phyloP scores from a whole-genome alignment of 1,139 yeast genomes.

The Blastobotrys capitulatus region DNA sequence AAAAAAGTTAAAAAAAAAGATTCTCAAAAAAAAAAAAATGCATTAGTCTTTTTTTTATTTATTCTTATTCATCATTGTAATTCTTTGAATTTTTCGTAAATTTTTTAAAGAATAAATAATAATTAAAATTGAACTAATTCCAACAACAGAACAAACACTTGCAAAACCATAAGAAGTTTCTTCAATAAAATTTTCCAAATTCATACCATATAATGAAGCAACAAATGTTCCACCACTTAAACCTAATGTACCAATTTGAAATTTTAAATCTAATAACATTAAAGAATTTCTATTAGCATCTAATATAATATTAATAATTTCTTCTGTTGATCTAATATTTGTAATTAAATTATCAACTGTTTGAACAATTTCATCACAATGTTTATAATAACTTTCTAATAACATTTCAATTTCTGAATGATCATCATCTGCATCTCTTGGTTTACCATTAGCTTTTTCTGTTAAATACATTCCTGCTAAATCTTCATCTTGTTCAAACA shows the following conservation, averaged over 20 bases:
- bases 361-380: constrained; percentile 95
- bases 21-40: not conserved
- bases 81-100: constrained; percentile 51
- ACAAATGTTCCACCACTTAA: constrained; percentile 75
- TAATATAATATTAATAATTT: constrained; percentile 86
- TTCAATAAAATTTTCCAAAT: constrained; percentile 84
- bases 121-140: constrained; percentile 38
- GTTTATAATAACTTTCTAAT: constrained; percentile 87
- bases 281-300: constrained; percentile 94
- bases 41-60: not conserved
- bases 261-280: constrained; percentile 84
- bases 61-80: constrained; percentile 51
- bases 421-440: constrained; percentile 41
- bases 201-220: constrained; percentile 96
- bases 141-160: constrained; percentile 48
- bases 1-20: not conserved
- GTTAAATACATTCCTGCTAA: constrained; percentile 78
- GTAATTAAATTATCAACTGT: constrained; percentile 78
- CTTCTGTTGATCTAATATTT: constrained; percentile 92
- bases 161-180: constrained; percentile 67
- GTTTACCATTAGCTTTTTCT: constrained; percentile 36
- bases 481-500: constrained; percentile 89
- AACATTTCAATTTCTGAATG: constrained; percentile 80
- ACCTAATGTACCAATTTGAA: constrained; percentile 86
- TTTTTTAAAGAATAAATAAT: constrained; percentile 38